phyloP scores from a whole-genome alignment of 768 basidiomycete genomes.

The Tricholomella constricta region DNA sequence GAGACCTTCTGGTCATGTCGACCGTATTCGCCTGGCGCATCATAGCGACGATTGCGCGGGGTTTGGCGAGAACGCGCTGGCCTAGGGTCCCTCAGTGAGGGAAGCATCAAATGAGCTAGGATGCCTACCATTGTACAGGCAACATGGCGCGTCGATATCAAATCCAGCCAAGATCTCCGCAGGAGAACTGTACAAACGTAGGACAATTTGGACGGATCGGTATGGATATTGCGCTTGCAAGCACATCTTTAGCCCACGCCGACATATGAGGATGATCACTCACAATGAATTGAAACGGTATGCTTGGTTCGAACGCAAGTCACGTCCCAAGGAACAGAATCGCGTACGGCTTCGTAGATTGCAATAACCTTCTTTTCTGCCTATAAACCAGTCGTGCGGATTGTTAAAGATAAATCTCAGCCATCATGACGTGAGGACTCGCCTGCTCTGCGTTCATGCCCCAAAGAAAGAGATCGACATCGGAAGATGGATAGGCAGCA shows the following conservation, averaged over 20 bases:
- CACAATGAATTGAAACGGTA: conserved; percentile 64
- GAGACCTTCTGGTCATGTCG: conserved; percentile 61
- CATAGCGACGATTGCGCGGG: conserved; percentile 58
- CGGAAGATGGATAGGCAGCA: conserved; percentile 57
- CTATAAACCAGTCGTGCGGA: conserved; percentile 22
- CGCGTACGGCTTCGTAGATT: conserved; percentile 65
- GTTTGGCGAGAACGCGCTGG: conserved; percentile 58
- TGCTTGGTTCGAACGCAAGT: conserved; percentile 69
- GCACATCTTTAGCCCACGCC: neutral
- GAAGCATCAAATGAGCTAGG: conserved; percentile 22
- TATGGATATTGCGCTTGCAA: conserved; percentile 62
- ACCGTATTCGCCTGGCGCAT: conserved; percentile 70
- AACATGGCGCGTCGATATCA: conserved; percentile 67
- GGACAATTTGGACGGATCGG: conserved; percentile 64
- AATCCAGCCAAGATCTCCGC: conserved; percentile 70
- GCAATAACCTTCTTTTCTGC: conserved; percentile 59
- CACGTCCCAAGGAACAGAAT: conserved; percentile 70
- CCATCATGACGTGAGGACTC: conserved; percentile 2
- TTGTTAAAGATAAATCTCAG: neutral
- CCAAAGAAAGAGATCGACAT: conserved; percentile 66
- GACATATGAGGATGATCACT: conserved; percentile 16
- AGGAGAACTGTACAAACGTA: conserved; percentile 66
- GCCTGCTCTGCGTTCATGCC: conserved; percentile 58
- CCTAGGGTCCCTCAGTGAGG: conserved; percentile 27
- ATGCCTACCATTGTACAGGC: conserved; percentile 47